phyloP scores from a whole-genome alignment of 2,329 filamentous ascomycete species.

The Colletotrichum chlorophyti region DNA sequence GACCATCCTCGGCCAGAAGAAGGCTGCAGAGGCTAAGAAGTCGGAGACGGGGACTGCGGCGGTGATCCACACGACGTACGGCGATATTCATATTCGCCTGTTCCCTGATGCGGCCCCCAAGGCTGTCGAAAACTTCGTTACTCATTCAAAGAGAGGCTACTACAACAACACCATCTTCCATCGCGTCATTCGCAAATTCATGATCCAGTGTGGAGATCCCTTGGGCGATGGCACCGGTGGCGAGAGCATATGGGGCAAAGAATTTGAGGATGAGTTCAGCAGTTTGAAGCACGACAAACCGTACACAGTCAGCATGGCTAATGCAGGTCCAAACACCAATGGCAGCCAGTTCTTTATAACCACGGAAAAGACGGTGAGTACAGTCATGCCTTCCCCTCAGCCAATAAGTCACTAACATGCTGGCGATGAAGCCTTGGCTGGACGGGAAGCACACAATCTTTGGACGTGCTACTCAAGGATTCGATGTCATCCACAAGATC shows the following conservation, averaged over 20 bases:
- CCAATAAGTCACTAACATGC: slow-evolving; percentile 9
- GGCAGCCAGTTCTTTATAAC: slow-evolving; percentile 99
- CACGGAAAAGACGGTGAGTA: slow-evolving; percentile 86
- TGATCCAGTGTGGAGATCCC: slow-evolving; percentile 91
- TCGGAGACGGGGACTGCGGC: slow-evolving; percentile 80
- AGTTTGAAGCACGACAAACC: slow-evolving; percentile 92
- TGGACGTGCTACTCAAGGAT: slow-evolving; percentile 84
- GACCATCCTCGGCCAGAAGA: slow-evolving; percentile 66
- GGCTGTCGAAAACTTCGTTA: slow-evolving; percentile 96
- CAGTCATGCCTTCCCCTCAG: background rate
- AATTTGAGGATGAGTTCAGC: slow-evolving; percentile 94
- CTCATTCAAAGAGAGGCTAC: slow-evolving; percentile 86
- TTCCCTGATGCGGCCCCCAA: slow-evolving; percentile 94
- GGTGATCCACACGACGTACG: slow-evolving; percentile 88
- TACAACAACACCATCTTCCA: slow-evolving; percentile 99
- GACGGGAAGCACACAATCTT: slow-evolving; percentile 98
- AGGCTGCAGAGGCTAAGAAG: slow-evolving; percentile 63
- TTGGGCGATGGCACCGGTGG: slow-evolving; percentile 89
- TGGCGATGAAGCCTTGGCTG: slow-evolving; percentile 73
- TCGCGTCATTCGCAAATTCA: slow-evolving; percentile 95
- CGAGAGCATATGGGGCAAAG: slow-evolving; percentile 90
- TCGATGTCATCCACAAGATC: slow-evolving; percentile 96
- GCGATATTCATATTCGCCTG: slow-evolving; percentile 91
- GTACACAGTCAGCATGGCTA: slow-evolving; percentile 97
- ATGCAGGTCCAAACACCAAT: slow-evolving; percentile 94